Conservation (phyloP, 768 basidiomycete genomes). For the Amanita fuliginea region DNA sequence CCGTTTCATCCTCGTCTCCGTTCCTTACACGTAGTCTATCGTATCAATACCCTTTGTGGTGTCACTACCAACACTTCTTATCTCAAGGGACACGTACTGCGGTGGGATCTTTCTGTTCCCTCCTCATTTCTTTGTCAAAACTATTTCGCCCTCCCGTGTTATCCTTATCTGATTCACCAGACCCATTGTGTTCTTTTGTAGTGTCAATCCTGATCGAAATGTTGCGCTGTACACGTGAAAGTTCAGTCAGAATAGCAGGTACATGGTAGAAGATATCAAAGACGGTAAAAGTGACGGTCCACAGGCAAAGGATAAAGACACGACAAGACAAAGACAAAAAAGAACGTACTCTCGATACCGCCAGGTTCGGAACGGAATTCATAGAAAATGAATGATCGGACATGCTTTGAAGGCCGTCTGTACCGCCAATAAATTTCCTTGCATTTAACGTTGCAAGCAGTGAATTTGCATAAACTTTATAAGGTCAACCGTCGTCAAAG, state of each 20-base stretch:
- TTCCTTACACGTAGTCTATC: too few species aligned
- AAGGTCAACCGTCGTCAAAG: background rate
- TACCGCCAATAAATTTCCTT: constrained; percentile 33
- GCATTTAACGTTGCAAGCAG: constrained; percentile 52
- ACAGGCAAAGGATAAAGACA: constrained; percentile 1
- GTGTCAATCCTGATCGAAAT: constrained; percentile 48
- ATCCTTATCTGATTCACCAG: constrained; percentile 15
- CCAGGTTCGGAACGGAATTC: constrained; percentile 25
- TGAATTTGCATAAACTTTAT: constrained; percentile 47
- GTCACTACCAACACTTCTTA: too few species aligned
- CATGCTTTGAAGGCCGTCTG: constrained; percentile 28
- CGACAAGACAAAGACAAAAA: too few species aligned
- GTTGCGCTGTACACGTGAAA: constrained; percentile 21
- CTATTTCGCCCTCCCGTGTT: too few species aligned
- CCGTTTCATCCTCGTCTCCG: too few species aligned
- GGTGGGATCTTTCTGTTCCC: too few species aligned
- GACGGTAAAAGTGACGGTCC: background rate
- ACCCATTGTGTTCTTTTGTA: constrained; percentile 36
- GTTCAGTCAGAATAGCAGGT: background rate
- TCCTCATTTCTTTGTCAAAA: too few species aligned
- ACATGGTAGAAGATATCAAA: background rate
- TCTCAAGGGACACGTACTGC: too few species aligned
- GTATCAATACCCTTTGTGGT: too few species aligned
- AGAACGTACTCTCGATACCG: constrained; percentile 19
- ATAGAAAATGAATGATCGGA: constrained; percentile 30